A percentile compares a stretch with the other conserved stretches of the same genome.
Evolutionary conservation across 2,329 filamentous ascomycete species (phyloP).

Genomic region (Diplodia scrobiculata): DNA sequence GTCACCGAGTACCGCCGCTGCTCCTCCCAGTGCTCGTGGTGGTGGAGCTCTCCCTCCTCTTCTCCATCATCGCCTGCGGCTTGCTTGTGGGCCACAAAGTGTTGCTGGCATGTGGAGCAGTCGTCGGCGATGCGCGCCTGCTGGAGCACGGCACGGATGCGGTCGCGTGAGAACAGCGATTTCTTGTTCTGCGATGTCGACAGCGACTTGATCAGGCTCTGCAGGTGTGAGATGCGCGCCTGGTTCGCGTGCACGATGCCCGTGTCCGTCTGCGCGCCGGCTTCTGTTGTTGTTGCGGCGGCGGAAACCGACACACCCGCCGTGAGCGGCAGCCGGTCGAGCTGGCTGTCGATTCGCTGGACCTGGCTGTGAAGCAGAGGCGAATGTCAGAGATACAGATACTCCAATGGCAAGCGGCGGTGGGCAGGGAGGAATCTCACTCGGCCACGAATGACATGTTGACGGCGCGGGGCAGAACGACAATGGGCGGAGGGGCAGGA

Average conservation of each 20-base stretch:
- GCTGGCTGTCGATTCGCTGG: slow-evolving; percentile 59
- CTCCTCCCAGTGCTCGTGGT: slow-evolving; percentile 4
- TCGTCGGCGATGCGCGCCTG: slow-evolving; percentile 59
- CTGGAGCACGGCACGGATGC: slow-evolving; percentile 64
- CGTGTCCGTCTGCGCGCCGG: not conserved
- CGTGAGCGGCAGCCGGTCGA: slow-evolving; percentile 60
- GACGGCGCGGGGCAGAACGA: slow-evolving; percentile 9
- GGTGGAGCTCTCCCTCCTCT: slow-evolving; percentile 30
- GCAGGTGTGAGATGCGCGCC: slow-evolving; percentile 61
- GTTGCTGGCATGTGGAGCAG: slow-evolving; percentile 45
- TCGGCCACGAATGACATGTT: slow-evolving; percentile 49
- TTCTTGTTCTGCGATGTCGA: slow-evolving; percentile 60
- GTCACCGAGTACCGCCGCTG: slow-evolving; percentile 35
- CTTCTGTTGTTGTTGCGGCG: slow-evolving; percentile 1
- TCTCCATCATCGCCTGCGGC: slow-evolving; percentile 33
- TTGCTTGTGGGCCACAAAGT: slow-evolving; percentile 34
- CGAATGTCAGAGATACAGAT: not conserved
- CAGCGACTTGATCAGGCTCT: slow-evolving; percentile 68
- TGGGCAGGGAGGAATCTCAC: slow-evolving; percentile 35
- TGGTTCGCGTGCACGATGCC: slow-evolving; percentile 34
- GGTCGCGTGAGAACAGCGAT: slow-evolving; percentile 59
- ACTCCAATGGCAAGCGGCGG: not conserved
- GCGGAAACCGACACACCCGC: slow-evolving; percentile 31
- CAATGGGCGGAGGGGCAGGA: not conserved
- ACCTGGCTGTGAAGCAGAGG: slow-evolving; percentile 52